A percentile compares a stretch with the other conserved stretches of the same genome.
phyloP scores from a whole-genome alignment of 345 rosid species.

The Bretschneidera sinensis region DNA sequence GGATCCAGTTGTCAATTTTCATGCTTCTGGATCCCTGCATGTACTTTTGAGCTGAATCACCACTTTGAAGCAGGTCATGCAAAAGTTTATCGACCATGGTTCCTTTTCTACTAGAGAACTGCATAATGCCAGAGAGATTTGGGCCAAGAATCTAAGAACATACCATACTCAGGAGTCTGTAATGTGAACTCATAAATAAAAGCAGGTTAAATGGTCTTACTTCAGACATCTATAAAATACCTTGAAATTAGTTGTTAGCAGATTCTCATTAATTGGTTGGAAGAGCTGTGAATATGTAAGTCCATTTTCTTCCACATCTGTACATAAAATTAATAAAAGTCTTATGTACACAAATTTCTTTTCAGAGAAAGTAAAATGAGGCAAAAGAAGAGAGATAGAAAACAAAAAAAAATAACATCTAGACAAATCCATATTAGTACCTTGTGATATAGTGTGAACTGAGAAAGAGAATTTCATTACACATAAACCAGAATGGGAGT shows the following conservation, averaged over 20 bases:
- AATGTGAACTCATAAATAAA: neutral
- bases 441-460: slow-evolving; percentile 19
- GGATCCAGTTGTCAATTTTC: slow-evolving; percentile 69
- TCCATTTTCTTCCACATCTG: slow-evolving; percentile 49
- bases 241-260: slow-evolving; percentile 41
- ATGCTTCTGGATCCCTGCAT: slow-evolving; percentile 57
- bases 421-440: slow-evolving; percentile 3
- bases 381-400: neutral
- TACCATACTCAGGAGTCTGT: neutral
- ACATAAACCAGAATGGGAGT: slow-evolving; percentile 2
- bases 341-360: neutral
- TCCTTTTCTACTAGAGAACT: slow-evolving; percentile 54
- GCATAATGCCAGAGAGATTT: slow-evolving; percentile 16
- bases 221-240: slow-evolving; percentile 26
- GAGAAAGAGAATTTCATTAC: slow-evolving; percentile 20
- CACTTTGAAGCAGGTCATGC: slow-evolving; percentile 69
- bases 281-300: slow-evolving; percentile 45
- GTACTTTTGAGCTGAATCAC: slow-evolving; percentile 81
- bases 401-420: neutral
- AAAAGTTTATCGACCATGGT: slow-evolving; percentile 51
- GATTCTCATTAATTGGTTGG: slow-evolving; percentile 50
- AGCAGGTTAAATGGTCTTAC: neutral
- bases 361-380: slow-evolving; percentile 8
- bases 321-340: slow-evolving; percentile 10
- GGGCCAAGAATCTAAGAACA: neutral